These are phyloP conservation scores for Primulina tabacum DNA, from an alignment of 257 asterid genomes.

Conservation along the genomic window DNA sequence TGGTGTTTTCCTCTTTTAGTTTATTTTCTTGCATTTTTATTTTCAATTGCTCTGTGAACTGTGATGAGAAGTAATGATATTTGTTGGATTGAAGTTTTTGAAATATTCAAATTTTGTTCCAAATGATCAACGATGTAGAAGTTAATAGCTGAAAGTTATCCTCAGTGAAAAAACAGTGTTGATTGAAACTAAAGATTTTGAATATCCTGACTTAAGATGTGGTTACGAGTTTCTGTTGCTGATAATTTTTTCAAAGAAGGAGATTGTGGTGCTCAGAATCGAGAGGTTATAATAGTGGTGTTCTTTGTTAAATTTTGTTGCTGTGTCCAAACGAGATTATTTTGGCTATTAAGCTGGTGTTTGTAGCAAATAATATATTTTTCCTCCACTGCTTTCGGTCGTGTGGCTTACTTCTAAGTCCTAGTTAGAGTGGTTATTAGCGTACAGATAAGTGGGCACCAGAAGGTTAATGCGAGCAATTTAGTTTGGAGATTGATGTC, in stretches of 20 bases:
- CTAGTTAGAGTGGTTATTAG: background rate
- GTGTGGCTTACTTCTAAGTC: background rate
- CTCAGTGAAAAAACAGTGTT: background rate
- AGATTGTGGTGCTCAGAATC: background rate
- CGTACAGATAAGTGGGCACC: background rate
- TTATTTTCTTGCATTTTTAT: background rate
- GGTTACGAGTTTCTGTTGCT: background rate
- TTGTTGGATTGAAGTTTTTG: background rate
- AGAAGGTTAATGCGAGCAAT: background rate
- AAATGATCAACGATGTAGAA: background rate
- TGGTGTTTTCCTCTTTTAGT: constrained; percentile 12
- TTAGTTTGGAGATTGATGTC: background rate
- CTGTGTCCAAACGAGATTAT: background rate
- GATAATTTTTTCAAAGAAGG: background rate
- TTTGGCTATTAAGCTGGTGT: background rate
- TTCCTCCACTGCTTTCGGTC: background rate
- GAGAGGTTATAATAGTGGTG: background rate
- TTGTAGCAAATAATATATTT: too few species aligned
- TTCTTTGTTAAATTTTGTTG: background rate
- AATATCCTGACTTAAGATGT: background rate
- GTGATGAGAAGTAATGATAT: background rate
- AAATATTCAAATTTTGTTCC: background rate
- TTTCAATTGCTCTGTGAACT: background rate
- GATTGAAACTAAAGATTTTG: background rate
- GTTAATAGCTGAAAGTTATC: background rate